Evolutionary conservation across 768 basidiomycete species (phyloP), one percentile per base, ranked within the genome.

Genomic region (Collybia mongolica): DNA sequence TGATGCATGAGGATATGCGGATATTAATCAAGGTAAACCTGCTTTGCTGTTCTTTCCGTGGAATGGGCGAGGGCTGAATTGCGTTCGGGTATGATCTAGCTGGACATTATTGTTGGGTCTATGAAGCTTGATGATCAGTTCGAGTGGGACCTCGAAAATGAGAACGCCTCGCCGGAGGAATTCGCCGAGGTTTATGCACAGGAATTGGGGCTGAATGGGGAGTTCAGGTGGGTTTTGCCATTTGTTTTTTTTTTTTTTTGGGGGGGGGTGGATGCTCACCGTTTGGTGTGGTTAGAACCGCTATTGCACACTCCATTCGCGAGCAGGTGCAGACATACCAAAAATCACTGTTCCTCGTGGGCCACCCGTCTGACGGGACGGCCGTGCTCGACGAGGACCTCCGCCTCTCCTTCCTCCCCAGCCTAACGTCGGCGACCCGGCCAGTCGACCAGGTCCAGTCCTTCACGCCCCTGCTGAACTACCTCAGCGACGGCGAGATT

Each of bases 71-170:
- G 24, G n/a, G 40, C 44, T 54, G 39, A 48, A 41, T 35, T 9
- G 11, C 9, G 7, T 9, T 32, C 6, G 32, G 5, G 32, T 12
- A 43, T 28, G 39, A 12, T 46, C 15, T 61, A 98, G 94, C 81
- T 99, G 54, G 96, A 98, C 68, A 93, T 98, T 68, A 91, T 93
- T 48, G 87, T 95, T 48, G 96, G 93, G 19, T 84, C 87, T 6
- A 83, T 94, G 72, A 94, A 95, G 66, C 79, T 99, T 19, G 90
- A 93, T 49, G 97, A 99, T 68, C 90, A 94, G 61, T 96, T 98
- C 61, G 97, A 98, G 65, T 99, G 97, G 97, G 96, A 99, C 65
- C 68, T 98, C 32, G 87, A 87, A 57, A 93, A 89, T 49, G 69
- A 74, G 18, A 75, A 79, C 40, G 87, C 90, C 2, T 88, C 87